Conservation (phyloP, 1,284 basidiomycete species). For the Schizophyllum commune region DNA sequence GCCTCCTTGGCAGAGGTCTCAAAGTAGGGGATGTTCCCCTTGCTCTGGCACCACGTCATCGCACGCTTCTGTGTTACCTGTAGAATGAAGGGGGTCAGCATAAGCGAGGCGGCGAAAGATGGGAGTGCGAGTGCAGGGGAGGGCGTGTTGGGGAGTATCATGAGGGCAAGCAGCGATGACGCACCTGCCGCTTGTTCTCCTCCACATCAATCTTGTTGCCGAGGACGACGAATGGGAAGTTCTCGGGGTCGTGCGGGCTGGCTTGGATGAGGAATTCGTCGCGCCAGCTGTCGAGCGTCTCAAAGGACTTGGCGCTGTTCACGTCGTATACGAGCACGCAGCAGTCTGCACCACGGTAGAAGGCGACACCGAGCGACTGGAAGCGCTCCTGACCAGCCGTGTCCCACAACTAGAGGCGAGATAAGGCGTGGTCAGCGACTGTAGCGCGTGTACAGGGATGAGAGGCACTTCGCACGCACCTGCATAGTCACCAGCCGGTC, state of each 20-base stretch:
- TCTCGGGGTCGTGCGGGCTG: slow-evolving; percentile 96
- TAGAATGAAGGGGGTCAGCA: slow-evolving; percentile 2
- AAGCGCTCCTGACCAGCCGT: slow-evolving; percentile 99
- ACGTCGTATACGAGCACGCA: slow-evolving; percentile 99
- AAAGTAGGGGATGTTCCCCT: slow-evolving; percentile 99
- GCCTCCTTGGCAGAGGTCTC: slow-evolving; percentile 99
- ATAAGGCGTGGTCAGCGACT: slow-evolving; percentile 28
- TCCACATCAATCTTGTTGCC: slow-evolving; percentile 99
- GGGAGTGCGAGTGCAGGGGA: not conserved
- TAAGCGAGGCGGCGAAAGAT: not conserved
- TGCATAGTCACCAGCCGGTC: slow-evolving; percentile 99
- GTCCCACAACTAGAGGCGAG: slow-evolving; percentile 69
- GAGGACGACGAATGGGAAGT: slow-evolving; percentile 97
- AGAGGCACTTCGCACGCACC: slow-evolving; percentile 36
- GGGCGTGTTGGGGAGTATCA: not conserved
- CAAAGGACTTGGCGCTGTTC: slow-evolving; percentile 97
- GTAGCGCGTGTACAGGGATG: not conserved
- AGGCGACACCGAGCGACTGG: slow-evolving; percentile 97
- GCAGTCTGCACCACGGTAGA: slow-evolving; percentile 99
- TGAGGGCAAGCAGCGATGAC: not conserved
- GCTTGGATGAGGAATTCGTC: slow-evolving; percentile 98
- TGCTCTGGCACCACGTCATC: slow-evolving; percentile 99
- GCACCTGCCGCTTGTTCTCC: slow-evolving; percentile 94
- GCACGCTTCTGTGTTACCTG: slow-evolving; percentile 99
- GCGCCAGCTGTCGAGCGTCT: slow-evolving; percentile 95